Conservation (phyloP, 208 protist species). For the Leptomonas pyrrhocoris region DNA sequence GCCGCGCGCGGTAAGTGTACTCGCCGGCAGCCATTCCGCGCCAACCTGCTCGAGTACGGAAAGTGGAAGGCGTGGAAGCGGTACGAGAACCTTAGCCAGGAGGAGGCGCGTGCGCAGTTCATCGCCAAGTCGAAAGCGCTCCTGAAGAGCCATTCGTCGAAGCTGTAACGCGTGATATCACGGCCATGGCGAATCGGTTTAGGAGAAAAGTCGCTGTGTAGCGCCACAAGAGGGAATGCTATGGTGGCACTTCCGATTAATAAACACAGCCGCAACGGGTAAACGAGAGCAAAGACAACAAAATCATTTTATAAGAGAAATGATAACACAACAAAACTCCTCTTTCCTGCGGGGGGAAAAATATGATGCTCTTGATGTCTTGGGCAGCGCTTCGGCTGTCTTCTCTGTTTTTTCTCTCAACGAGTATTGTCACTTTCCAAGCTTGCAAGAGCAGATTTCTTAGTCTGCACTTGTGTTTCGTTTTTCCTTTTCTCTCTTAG, state of each 20-base stretch:
- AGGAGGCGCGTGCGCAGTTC: constrained; percentile 81
- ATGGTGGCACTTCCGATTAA: neutral
- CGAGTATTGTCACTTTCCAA: neutral
- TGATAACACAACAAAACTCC: too few relatives aligned
- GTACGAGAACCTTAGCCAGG: constrained; percentile 65
- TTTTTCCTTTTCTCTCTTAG: too few relatives aligned
- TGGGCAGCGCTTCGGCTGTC: too few relatives aligned
- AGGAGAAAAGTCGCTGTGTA: too few relatives aligned
- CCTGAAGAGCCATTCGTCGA: constrained; percentile 41
- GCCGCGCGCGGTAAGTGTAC: constrained; percentile 70
- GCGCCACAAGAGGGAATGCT: too few relatives aligned
- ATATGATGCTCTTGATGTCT: too few relatives aligned
- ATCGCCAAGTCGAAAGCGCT: constrained; percentile 58
- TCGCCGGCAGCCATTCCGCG: constrained; percentile 51
- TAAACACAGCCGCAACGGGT: too few relatives aligned
- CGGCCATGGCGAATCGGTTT: neutral
- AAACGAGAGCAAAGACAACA: too few relatives aligned
- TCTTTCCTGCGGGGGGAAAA: too few relatives aligned
- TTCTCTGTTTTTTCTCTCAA: neutral
- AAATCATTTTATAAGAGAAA: too few relatives aligned
- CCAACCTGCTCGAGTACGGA: constrained; percentile 63
- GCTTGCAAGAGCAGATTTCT: too few relatives aligned
- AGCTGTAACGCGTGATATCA: constrained; percentile 41
- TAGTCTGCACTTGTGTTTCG: too few relatives aligned
- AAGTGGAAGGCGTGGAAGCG: constrained; percentile 88